Percentiles rank a stretch among this genome's conserved stretches.
These are phyloP conservation scores for Zymoseptoria brevis DNA, from an alignment of 2,329 filamentous ascomycete genomes.

Conservation along the genomic window DNA sequence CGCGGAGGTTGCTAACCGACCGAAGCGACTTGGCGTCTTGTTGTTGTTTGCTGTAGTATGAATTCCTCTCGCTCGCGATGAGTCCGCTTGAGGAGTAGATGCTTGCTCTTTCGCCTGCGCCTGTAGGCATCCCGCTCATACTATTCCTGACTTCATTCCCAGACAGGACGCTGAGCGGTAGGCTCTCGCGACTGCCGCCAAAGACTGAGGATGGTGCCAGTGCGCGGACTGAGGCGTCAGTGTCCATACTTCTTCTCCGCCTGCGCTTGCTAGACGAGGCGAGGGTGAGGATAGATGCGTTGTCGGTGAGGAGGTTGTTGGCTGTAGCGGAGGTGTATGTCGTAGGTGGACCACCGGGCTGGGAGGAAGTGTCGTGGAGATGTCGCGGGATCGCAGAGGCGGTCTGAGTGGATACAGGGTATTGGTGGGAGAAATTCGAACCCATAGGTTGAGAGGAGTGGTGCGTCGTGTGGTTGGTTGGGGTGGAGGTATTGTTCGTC, in stretches of 20 bases:
- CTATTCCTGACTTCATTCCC: slow-evolving; percentile 54
- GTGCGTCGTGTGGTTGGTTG: slow-evolving; percentile 22
- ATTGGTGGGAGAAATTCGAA: slow-evolving; percentile 52
- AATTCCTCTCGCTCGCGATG: slow-evolving; percentile 68
- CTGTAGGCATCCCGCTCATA: slow-evolving; percentile 41
- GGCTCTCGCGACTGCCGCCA: slow-evolving; percentile 70
- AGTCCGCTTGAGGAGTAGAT: slow-evolving; percentile 50
- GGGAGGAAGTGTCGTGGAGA: slow-evolving; percentile 47
- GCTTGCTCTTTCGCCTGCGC: slow-evolving; percentile 61
- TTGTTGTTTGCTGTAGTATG: slow-evolving; percentile 57
- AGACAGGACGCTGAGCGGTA: slow-evolving; percentile 71
- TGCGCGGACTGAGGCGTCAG: slow-evolving; percentile 75
- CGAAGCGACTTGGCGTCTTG: slow-evolving; percentile 29
- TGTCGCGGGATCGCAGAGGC: slow-evolving; percentile 67
- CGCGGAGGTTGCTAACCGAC: slow-evolving; percentile 23
- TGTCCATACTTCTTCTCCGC: slow-evolving; percentile 66
- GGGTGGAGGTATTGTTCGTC: slow-evolving; percentile 40
- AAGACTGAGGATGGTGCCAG: slow-evolving; percentile 76
- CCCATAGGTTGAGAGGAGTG: slow-evolving; percentile 20
- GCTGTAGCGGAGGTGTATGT: slow-evolving; percentile 73
- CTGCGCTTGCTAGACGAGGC: slow-evolving; percentile 76
- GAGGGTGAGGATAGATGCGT: slow-evolving; percentile 76
- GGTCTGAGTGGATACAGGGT: slow-evolving; percentile 49
- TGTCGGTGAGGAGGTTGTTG: slow-evolving; percentile 74
- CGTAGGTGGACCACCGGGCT: slow-evolving; percentile 24